These are phyloP conservation scores for Gentiana straminea DNA, from an alignment of 257 asterid genomes.

Conservation along the genomic window DNA sequence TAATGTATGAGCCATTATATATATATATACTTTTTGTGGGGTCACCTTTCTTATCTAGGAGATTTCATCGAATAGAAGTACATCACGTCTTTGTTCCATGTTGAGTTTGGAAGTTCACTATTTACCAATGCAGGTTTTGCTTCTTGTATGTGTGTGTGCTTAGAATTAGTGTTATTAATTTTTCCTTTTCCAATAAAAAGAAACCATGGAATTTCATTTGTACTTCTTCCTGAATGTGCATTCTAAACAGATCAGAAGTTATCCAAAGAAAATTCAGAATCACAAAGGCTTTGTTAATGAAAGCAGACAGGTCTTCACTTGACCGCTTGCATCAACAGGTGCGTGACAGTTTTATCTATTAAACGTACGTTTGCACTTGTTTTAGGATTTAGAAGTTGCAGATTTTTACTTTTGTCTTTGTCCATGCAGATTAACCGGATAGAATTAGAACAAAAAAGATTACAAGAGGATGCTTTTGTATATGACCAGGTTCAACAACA, in stretches of 20 bases:
- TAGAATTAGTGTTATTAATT: too few relatives aligned
- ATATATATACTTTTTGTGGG: too few relatives aligned
- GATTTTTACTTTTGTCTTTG: neutral
- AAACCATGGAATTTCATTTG: too few relatives aligned
- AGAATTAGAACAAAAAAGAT: conserved; percentile 71
- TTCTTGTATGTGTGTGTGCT: neutral
- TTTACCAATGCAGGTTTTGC: neutral
- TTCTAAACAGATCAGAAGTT: conserved; percentile 49
- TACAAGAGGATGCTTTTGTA: conserved; percentile 74
- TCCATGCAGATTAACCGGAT: conserved; percentile 48
- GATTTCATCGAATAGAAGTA: neutral
- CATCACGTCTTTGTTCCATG: neutral
- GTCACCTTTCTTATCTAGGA: neutral
- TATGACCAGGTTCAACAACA: conserved; percentile 86
- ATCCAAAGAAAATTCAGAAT: conserved; percentile 58
- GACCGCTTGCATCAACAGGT: conserved; percentile 81
- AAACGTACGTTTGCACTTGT: neutral
- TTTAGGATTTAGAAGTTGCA: conserved; percentile 6
- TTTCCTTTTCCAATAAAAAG: too few relatives aligned
- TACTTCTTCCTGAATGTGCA: too few relatives aligned
- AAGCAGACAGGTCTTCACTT: conserved; percentile 70
- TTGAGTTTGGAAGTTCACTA: neutral
- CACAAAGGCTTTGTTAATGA: conserved; percentile 53
- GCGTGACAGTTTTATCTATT: neutral
- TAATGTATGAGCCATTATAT: neutral